Evolutionary conservation across 2,329 filamentous ascomycete genomes (phyloP), one percentile per base, ranked within the genome.

Genomic region (Cercospora sp.): DNA sequence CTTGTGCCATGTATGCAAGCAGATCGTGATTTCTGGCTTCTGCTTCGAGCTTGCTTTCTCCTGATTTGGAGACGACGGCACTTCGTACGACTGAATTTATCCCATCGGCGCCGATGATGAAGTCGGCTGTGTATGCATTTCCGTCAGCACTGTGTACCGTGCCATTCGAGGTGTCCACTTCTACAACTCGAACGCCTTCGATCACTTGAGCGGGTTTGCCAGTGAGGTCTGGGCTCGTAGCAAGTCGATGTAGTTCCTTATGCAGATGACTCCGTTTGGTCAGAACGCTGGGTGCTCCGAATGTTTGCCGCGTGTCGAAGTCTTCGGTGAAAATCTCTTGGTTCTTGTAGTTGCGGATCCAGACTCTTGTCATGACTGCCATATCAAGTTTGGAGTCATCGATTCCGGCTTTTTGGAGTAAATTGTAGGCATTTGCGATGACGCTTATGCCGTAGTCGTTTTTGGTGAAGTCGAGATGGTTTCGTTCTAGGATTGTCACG

Each of bases 51-150:
- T 30, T 34, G 6, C 45, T 28, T 16, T 43, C 30, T 21, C 60
- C 67, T 30, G 58, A 30, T 21, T 26, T 45, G 12, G 67, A 69
- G 30, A 66, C 16, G 16, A 69, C 55, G 18, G 67, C 64, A 51
- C 28, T 64, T 18, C 67, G 43, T 9, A 67, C 61, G 16, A 69
- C 45, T 24, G 67, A 69, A n/a, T 66, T 61, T 32, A 69, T 67
- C 9, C 67, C 67, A 16, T 69, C 67, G 5, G 67, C 67, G 26
- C 68, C 68, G 34, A 69, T 65, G 57, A 67, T 32, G 18, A 69
- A 21, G 34, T 69, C 68, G 32, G 53, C 68, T n/a, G 40, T 53
- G 37, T 65, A 67, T 8, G 49, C 3, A 57, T 30, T 9, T 10
- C 59, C 65, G 26, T 67, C 62, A 10, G 40, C n/a, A 3, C n/a